phyloP scores from a whole-genome alignment of 495 filamentous ascomycete species.

The Massariosphaeria phaeospora region DNA sequence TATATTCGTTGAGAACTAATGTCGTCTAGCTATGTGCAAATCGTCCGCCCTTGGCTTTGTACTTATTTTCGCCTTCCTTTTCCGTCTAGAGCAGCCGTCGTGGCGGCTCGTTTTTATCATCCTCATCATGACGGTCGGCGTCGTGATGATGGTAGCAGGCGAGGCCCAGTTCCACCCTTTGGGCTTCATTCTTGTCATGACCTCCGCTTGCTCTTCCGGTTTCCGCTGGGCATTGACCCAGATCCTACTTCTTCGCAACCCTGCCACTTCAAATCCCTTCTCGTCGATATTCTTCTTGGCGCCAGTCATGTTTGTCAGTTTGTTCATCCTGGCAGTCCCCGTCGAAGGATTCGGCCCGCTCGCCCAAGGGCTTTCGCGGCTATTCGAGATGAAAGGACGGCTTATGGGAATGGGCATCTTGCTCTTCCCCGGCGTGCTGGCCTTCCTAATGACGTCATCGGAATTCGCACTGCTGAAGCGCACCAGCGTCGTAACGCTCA shows the following conservation, averaged over 20 bases:
- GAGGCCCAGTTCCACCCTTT: conserved; percentile 86
- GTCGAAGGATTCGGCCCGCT: conserved; percentile 75
- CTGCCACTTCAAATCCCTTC: conserved; percentile 94
- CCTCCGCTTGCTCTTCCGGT: conserved; percentile 88
- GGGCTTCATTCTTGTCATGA: conserved; percentile 88
- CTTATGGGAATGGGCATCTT: conserved; percentile 56
- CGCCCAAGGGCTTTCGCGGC: conserved; percentile 53
- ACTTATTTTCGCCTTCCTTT: conserved; percentile 89
- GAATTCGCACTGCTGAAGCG: conserved; percentile 95
- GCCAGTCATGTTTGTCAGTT: conserved; percentile 87
- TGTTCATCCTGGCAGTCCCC: conserved; percentile 74
- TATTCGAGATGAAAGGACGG: conserved; percentile 63
- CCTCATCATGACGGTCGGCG: conserved; percentile 84
- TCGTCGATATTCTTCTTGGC: conserved; percentile 95
- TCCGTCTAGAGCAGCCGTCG: conserved; percentile 84
- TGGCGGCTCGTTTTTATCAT: conserved; percentile 83
- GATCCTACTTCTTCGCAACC: conserved; percentile 88
- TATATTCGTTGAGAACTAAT: conserved; percentile 6
- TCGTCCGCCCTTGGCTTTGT: conserved; percentile 94
- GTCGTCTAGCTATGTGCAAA: conserved; percentile 87
- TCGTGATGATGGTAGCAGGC: conserved; percentile 98
- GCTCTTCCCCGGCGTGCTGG: conserved; percentile 83
- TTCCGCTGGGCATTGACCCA: conserved; percentile 98
- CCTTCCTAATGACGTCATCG: conserved; percentile 93
- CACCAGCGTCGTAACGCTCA: conserved; percentile 91